Evolutionary conservation across 169 alveolate genomes (phyloP), one percentile per base, ranked within the genome.

Genomic region (Plasmodium inui): DNA sequence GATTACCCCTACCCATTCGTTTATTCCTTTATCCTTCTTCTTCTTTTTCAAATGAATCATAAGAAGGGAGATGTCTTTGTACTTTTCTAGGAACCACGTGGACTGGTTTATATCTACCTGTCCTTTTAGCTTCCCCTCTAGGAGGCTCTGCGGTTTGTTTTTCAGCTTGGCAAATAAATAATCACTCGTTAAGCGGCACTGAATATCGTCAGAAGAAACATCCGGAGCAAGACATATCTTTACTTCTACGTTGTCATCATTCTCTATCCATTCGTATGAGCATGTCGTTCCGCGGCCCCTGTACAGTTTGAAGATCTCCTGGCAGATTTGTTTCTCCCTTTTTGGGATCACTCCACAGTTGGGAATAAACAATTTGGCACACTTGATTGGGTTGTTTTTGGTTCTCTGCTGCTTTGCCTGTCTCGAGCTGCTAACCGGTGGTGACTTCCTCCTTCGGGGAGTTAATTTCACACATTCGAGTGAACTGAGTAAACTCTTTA

Each of bases 1-100:
- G 3, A 90, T 67, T 67, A 90, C 92, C 9, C 95, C 95, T 34
- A 90, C 95, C 95, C 95, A 90, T 55, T 90, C 95, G 37, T 81
- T 78, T 28, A 90, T 90, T n/a, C 95, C 95, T 37, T 34, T 90
- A 46, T 82, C 28, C 55, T 90, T 81, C 22, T 81, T 90, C 57
- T 90, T 90, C 83, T 90, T 90, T 74, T 90, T 90, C 76, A 90
- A 67, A 90, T 41, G 50, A 30, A 90, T 90, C 57, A 71, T 90
- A n/a, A 90, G 4, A 6, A 90, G 34, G 83, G 80, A 39, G 55
- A 50, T 81, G 53, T 82, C 84, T 12, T 61, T 19, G 26, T 19
- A 12, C 55, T 44, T 90, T 80, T 90, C 95, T 41, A 90, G n/a
- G 71, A 90, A 90, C 95, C 95, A 90, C 37, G 95, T 90, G 1